A percentile compares a stretch with the other conserved stretches of the same genome.
phyloP scores from a whole-genome alignment of 2,329 filamentous ascomycete species.

The Aotearoamyces nothofagi region DNA sequence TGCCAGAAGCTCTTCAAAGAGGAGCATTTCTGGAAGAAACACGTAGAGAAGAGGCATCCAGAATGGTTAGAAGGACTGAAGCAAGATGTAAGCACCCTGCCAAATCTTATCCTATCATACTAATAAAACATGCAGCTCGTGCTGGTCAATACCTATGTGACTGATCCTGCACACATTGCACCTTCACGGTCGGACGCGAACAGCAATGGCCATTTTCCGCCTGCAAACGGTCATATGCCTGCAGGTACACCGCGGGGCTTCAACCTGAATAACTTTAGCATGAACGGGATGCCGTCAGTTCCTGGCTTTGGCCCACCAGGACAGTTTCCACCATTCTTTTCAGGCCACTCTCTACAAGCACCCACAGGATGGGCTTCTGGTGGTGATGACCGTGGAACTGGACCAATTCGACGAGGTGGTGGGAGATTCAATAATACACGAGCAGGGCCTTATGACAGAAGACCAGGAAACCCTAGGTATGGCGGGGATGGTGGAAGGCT shows the following conservation, averaged over 20 bases:
- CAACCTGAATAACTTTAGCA: constrained; percentile 60
- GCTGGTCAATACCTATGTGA: constrained; percentile 84
- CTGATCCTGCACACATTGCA: constrained; percentile 89
- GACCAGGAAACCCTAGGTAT: constrained; percentile 37
- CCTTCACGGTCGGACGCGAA: constrained; percentile 88
- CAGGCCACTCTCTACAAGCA: constrained; percentile 26
- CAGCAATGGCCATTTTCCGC: constrained; percentile 88
- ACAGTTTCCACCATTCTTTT: constrained; percentile 39
- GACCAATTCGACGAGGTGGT: constrained; percentile 55
- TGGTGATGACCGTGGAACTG: constrained; percentile 38
- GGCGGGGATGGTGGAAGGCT: constrained; percentile 29
- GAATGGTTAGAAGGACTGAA: constrained; percentile 75
- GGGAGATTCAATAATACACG: constrained; percentile 43
- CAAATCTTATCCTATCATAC: constrained; percentile 2
- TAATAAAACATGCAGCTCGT: constrained; percentile 46
- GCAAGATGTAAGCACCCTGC: constrained; percentile 53
- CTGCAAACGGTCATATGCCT: constrained; percentile 57
- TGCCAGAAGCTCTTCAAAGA: constrained; percentile 97
- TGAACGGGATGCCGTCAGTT: constrained; percentile 40
- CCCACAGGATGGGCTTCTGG: constrained; percentile 32
- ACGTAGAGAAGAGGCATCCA: constrained; percentile 85
- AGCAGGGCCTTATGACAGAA: constrained; percentile 60
- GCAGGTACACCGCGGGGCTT: constrained; percentile 85
- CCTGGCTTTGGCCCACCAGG: constrained; percentile 38
- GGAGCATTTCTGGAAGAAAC: constrained; percentile 93